Evolutionary conservation across 345 rosid species (phyloP).

Genomic region (Moringa oleifera): DNA sequence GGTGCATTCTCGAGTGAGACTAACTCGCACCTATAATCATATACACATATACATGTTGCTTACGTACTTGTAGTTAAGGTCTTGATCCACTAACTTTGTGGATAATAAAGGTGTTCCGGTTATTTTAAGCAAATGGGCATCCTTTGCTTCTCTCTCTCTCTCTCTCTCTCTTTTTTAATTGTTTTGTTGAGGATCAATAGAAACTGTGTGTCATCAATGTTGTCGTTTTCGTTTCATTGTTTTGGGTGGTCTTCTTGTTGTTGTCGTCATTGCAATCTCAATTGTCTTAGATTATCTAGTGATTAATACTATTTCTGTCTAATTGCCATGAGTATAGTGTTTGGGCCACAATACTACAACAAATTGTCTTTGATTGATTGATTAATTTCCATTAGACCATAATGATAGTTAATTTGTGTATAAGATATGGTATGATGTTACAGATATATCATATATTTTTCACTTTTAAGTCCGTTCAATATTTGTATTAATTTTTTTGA

Average conservation of each 20-base stretch:
- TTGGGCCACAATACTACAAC: too few species aligned
- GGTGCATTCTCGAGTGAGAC: conserved; percentile 23
- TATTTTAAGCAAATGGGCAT: conserved; percentile 13
- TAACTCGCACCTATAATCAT: not conserved
- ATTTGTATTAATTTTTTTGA: too few species aligned
- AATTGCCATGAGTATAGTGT: too few species aligned
- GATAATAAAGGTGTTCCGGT: conserved; percentile 24
- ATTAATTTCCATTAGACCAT: too few species aligned
- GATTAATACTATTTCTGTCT: too few species aligned
- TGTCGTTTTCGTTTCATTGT: conserved; percentile 11
- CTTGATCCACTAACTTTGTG: conserved; percentile 41
- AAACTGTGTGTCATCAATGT: not conserved
- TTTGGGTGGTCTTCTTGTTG: conserved; percentile 5
- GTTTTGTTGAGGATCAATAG: not conserved
- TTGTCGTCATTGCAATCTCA: too few species aligned
- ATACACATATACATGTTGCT: conserved; percentile 20
- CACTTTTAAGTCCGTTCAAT: too few species aligned
- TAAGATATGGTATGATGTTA: too few species aligned
- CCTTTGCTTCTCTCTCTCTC: not conserved
- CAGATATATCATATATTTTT: too few species aligned
- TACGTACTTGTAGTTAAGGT: conserved; percentile 32
- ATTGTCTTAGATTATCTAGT: conserved; percentile 9
- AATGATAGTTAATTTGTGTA: too few species aligned
- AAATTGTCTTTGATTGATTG: too few species aligned
- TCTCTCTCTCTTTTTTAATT: conserved; percentile 3